phyloP scores from a whole-genome alignment of 495 filamentous ascomycete species.

The Penicillium nucicola region DNA sequence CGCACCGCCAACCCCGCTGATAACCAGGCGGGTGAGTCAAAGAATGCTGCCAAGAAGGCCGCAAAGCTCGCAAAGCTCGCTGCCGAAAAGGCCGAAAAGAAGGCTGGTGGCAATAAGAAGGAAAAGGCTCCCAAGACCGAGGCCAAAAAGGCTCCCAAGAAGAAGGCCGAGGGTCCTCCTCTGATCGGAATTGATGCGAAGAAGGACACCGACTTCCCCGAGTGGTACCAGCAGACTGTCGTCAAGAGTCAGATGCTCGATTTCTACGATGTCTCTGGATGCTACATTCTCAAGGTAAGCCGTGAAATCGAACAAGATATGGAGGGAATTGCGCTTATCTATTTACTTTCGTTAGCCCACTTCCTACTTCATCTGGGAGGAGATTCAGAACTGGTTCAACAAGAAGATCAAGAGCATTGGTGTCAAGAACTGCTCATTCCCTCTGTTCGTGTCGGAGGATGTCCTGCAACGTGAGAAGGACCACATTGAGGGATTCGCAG shows the following conservation, averaged over 20 bases:
- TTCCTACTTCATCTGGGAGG: slow-evolving; percentile 89
- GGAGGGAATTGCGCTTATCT: slow-evolving; percentile 2
- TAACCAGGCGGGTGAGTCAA: slow-evolving; percentile 52
- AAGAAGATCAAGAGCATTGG: slow-evolving; percentile 79
- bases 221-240: slow-evolving; percentile 95
- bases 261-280: slow-evolving; percentile 91
- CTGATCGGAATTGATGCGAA: slow-evolving; percentile 81
- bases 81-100: slow-evolving; percentile 60
- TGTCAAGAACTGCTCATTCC: slow-evolving; percentile 93
- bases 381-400: slow-evolving; percentile 88
- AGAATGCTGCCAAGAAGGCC: slow-evolving; percentile 72
- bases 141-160: slow-evolving; percentile 41
- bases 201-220: slow-evolving; percentile 84
- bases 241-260: slow-evolving; percentile 94
- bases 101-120: slow-evolving; percentile 53
- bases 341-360: slow-evolving; percentile 45
- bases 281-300: slow-evolving; percentile 81
- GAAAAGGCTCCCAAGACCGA: slow-evolving; percentile 35
- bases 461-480: slow-evolving; percentile 92
- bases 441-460: slow-evolving; percentile 87
- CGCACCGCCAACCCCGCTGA: slow-evolving; percentile 43
- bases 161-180: slow-evolving; percentile 58
- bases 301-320: neutral
- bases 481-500: slow-evolving; percentile 95
- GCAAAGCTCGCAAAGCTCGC: slow-evolving; percentile 64